Evolutionary conservation across 371 early-diverging fungal species (phyloP).

Genomic region (Apophysomyces trapeziformis): DNA sequence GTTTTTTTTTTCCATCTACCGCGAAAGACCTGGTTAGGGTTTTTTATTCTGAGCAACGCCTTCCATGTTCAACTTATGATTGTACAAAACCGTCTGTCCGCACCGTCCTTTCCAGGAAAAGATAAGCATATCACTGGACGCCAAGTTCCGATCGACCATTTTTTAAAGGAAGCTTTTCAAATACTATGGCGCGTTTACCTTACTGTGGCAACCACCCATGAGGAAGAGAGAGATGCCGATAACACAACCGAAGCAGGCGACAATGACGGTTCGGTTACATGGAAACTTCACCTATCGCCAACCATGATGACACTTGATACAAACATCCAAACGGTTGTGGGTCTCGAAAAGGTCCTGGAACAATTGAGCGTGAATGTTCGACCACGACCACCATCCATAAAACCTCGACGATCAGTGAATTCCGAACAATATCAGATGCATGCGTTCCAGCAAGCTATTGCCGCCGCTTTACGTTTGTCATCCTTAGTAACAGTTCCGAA

Average conservation of each 20-base stretch:
- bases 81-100: slow-evolving; percentile 17
- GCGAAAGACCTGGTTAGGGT: slow-evolving; percentile 2
- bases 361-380: slow-evolving; percentile 45
- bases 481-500: slow-evolving; percentile 17
- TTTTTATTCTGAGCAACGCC: slow-evolving; percentile 1
- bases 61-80: slow-evolving; percentile 19
- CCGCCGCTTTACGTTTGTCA: slow-evolving; percentile 27
- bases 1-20: background rate
- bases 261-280: slow-evolving; percentile 35
- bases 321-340: slow-evolving; percentile 48
- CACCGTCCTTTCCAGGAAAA: slow-evolving; percentile 15
- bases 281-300: slow-evolving; percentile 48
- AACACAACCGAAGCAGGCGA: slow-evolving; percentile 19
- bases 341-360: slow-evolving; percentile 50
- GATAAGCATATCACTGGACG: slow-evolving; percentile 7
- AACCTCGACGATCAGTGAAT: slow-evolving; percentile 14
- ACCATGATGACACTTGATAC: slow-evolving; percentile 53
- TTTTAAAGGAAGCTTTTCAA: slow-evolving; percentile 26
- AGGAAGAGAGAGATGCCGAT: slow-evolving; percentile 14
- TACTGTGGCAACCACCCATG: slow-evolving; percentile 15
- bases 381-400: slow-evolving; percentile 29
- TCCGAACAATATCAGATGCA: slow-evolving; percentile 25
- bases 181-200: slow-evolving; percentile 22
- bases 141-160: slow-evolving; percentile 19
- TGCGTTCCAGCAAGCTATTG: slow-evolving; percentile 26